Evolutionary conservation across 352 stramenopile genomes (phyloP).

Genomic region (Peronospora destructor): DNA sequence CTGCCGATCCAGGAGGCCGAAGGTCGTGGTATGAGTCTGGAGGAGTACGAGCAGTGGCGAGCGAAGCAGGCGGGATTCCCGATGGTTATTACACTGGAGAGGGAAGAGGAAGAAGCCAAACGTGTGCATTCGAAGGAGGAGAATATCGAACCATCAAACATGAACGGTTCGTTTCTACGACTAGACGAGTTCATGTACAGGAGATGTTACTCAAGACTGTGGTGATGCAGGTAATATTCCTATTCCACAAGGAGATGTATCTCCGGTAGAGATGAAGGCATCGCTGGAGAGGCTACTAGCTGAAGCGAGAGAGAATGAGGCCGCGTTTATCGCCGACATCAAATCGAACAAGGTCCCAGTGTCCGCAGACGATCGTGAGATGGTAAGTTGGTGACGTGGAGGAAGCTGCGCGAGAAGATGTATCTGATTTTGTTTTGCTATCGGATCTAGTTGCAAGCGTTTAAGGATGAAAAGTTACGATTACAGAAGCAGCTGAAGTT

Average conservation of each 20-base stretch:
- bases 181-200: neutral
- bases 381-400: conserved; percentile 33
- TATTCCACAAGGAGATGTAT: conserved; percentile 48
- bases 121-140: conserved; percentile 30
- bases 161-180: conserved; percentile 20
- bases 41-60: conserved; percentile 84
- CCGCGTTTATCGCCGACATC: conserved; percentile 67
- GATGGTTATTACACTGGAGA: conserved; percentile 23
- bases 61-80: conserved; percentile 57
- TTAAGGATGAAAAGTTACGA: conserved; percentile 80
- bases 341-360: conserved; percentile 45
- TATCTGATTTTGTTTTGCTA: conserved; percentile 4
- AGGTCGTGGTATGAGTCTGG: conserved; percentile 78
- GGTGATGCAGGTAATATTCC: conserved; percentile 34
- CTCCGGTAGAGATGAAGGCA: conserved; percentile 55
- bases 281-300: conserved; percentile 70
- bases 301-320: conserved; percentile 76
- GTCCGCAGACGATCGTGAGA: conserved; percentile 68
- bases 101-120: conserved; percentile 32
- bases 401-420: neutral
- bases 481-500: conserved; percentile 84
- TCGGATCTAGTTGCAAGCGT: conserved; percentile 54
- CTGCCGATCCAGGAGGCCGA: conserved; percentile 76
- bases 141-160: conserved; percentile 28
- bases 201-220: conserved; percentile 1